Base-by-base conservation (phyloP, 2,329 filamentous ascomycete genomes). In the Corinectria fuckeliana region DNA sequence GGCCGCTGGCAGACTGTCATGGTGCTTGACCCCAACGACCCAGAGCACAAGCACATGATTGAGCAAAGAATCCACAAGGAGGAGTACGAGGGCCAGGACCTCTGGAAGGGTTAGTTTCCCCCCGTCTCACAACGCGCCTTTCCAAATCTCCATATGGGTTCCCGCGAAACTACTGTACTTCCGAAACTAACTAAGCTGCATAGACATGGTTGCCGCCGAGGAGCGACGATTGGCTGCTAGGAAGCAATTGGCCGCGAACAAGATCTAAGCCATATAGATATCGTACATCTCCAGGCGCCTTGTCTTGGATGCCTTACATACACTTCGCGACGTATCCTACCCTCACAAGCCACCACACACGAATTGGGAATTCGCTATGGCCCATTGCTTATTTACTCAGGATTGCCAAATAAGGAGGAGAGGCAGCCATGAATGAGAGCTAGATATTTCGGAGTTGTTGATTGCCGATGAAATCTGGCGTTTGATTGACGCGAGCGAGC, bases 41-140 rank as follows among this genome's bases (percentile, higher is more conserved):
- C 91, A 2, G 87, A 89, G 78, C 91, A 93, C 77, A 90, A 92
- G 84, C 83, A 90, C 70, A 75, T 93, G 67, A 91, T 96, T 67
- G 91, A 96, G 85, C 94, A 93, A 87, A 88, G 82, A 79, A 85
- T 95, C 54, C 91, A 96, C 76, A 91, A 93, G 79, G 92, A 96
- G 81, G 84, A 91, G 64, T 95, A 96, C 76, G 85, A 89, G 74
- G 91, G 92, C 42, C 91, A 96, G 80, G 93, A 98, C 77, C 84
- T 97, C 71, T 99, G 95, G 95, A 95, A 87, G 82, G 89, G 89
- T 91, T 78, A 74, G 87, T 66, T 56, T 49, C 25, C n/a, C 14
- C 38, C 8, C 20, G 44, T n/a, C n/a, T n/a, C n/a, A n/a, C n/a
- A 14, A 16, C 11, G 16, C 28, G n/a, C n/a, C n/a, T 21, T 11